Conservation (phyloP, 306 rosid species). For the Medicago arabica region DNA sequence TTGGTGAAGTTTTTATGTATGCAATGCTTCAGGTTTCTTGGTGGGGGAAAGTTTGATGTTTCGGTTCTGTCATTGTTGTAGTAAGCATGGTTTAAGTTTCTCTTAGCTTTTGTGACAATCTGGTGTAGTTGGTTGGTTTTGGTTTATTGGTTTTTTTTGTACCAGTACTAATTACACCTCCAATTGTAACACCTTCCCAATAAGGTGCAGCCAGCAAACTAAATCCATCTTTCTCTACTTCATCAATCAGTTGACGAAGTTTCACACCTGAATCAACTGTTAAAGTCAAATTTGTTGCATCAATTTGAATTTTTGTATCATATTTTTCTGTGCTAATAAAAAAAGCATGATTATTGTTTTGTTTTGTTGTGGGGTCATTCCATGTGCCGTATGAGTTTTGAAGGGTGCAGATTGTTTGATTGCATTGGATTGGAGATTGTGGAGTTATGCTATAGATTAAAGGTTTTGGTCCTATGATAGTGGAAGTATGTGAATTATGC, state of each 20-base stretch:
- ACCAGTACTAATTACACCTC: slow-evolving; percentile 45
- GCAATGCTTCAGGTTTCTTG: too few relatives aligned
- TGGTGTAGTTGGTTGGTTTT: too few relatives aligned
- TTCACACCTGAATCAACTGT: slow-evolving; percentile 49
- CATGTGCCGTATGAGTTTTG: slow-evolving; percentile 74
- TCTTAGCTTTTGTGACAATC: too few relatives aligned
- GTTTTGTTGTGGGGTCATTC: slow-evolving; percentile 56
- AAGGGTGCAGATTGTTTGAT: slow-evolving; percentile 58
- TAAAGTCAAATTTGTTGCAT: not conserved
- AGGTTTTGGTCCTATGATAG: not conserved
- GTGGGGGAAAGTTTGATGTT: too few relatives aligned
- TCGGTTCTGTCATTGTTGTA: too few relatives aligned
- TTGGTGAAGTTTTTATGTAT: too few relatives aligned
- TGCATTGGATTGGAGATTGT: slow-evolving; percentile 58
- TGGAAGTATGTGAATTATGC: slow-evolving; percentile 27
- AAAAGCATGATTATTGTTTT: not conserved
- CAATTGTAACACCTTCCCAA: slow-evolving; percentile 55
- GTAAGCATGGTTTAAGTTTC: too few relatives aligned
- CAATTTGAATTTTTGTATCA: slow-evolving; percentile 33
- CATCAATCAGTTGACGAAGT: slow-evolving; percentile 44
- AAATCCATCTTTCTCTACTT: slow-evolving; percentile 43
- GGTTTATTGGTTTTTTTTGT: too few relatives aligned
- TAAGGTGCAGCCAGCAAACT: slow-evolving; percentile 50
- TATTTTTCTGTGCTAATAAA: slow-evolving; percentile 46
- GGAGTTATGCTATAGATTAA: slow-evolving; percentile 50